Base-by-base conservation (phyloP, 2,329 filamentous ascomycete species). In the Diaporthe helianthi region DNA sequence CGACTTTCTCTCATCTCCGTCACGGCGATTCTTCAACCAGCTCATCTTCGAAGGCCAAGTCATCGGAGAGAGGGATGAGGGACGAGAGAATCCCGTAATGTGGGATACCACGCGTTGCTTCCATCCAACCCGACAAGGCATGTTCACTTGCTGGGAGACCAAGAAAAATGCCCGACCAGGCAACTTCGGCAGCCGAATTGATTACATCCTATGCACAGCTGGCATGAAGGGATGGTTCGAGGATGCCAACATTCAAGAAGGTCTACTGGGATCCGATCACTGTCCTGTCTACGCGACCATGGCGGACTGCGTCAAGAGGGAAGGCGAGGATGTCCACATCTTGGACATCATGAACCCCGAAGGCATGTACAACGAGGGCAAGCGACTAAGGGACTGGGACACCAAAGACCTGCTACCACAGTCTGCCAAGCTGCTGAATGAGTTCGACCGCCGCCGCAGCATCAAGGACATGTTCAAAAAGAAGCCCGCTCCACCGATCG, bases 61-160 rank as follows among this genome's bases (percentile, higher is more conserved):
- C 0, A 71, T 87, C 12, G 90, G 90, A 0, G 81, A 87, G 44
- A 86, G 89, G 69, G 93, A 96, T 70, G 82, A 90, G 74, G 90
- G 88, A 0, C 85, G 92, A 73, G 90, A 94, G 76, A 75, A 84
- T 15, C 88, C 93, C 2, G 87, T 94, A 1, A 82, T 98, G 49
- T 93, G 91, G 86, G 96, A 99, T 80, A 83, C 97, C 22, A 94
- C 92, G 74, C 88, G 96, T 60, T 87, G 87, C 31, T 97, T 94
- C 76, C 92, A 98, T 76, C 92, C 93, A 0, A 81, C 83, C n/a
- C 87, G 96, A 47, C 84, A 85, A 71, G 93, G 93, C 71, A 98
- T 99, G 96, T 98, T 93, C 78, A 98, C 96, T 0, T 97, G 95
- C 78, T 98, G 95, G 95, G 94, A 98, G 72, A 94, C 93, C 63